Evolutionary conservation across 2,329 filamentous ascomycete genomes (phyloP).

Genomic region (Fusarium sarcochroum): DNA sequence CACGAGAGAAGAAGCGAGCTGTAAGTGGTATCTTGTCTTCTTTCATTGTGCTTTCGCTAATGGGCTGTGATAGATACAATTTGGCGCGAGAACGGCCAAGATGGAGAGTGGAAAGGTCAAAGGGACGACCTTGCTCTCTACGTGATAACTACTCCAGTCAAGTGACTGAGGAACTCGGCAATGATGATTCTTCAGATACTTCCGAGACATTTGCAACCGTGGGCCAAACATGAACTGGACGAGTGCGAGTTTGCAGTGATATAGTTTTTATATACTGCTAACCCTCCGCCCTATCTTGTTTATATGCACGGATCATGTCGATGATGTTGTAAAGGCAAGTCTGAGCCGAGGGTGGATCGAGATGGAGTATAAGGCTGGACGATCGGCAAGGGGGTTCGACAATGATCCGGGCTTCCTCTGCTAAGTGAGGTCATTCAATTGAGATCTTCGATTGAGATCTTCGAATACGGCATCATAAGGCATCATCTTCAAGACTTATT

Average conservation of each 20-base stretch:
- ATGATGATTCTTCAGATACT: constrained; percentile 84
- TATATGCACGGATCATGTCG: constrained; percentile 49
- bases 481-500: too few relatives aligned
- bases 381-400: not conserved
- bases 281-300: constrained; percentile 55
- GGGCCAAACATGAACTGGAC: constrained; percentile 36
- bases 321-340: constrained; percentile 76
- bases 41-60: constrained; percentile 19
- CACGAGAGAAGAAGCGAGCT: constrained; percentile 92
- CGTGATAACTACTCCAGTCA: constrained; percentile 54
- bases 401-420: too few relatives aligned
- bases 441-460: too few relatives aligned
- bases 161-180: constrained; percentile 55
- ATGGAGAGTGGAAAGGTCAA: constrained; percentile 80
- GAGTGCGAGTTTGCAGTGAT: constrained; percentile 63
- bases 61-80: constrained; percentile 74
- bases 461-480: too few relatives aligned
- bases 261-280: constrained; percentile 51
- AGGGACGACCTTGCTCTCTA: constrained; percentile 72
- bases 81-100: constrained; percentile 85
- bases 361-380: not conserved
- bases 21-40: constrained; percentile 63
- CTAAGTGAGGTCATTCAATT: too few relatives aligned
- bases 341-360: constrained; percentile 63
- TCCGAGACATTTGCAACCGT: constrained; percentile 67